Evolutionary conservation across 495 filamentous ascomycete genomes (phyloP).

Genomic region (Penicillium chermesinum): DNA sequence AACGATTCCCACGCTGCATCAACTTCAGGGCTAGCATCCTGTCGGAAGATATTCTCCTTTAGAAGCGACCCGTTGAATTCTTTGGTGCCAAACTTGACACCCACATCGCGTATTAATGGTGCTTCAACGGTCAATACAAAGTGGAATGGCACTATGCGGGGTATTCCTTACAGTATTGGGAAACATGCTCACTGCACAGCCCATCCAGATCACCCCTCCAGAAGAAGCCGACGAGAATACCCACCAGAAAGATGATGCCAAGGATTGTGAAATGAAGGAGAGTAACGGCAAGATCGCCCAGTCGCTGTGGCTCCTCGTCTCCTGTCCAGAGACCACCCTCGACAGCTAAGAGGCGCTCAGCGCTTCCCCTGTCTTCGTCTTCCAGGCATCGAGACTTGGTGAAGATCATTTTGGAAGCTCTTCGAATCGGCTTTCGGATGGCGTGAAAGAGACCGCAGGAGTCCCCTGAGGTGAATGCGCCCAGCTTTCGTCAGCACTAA

Average conservation of each 20-base stretch:
- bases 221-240: constrained; percentile 22
- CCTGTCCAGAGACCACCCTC: constrained; percentile 9
- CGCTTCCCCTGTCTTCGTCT: neutral
- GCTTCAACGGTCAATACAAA: constrained; percentile 16
- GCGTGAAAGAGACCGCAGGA: too few relatives aligned
- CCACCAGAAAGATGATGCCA: constrained; percentile 5
- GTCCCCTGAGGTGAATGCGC: neutral
- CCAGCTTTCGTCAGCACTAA: neutral
- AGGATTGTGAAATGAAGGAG: constrained; percentile 7
- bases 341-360: constrained; percentile 13
- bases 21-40: constrained; percentile 46
- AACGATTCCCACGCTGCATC: constrained; percentile 55
- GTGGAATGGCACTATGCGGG: neutral
- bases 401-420: constrained; percentile 1
- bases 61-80: constrained; percentile 49
- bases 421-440: too few relatives aligned
- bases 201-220: constrained; percentile 16
- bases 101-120: constrained; percentile 29
- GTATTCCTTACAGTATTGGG: constrained; percentile 19
- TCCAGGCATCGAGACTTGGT: constrained; percentile 1
- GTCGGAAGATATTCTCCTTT: constrained; percentile 49
- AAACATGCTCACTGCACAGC: constrained; percentile 17
- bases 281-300: neutral
- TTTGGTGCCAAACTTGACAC: constrained; percentile 25
- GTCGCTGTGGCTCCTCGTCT: neutral